phyloP scores from a whole-genome alignment of 2,329 filamentous ascomycete genomes.

The Fusarium heterosporum region DNA sequence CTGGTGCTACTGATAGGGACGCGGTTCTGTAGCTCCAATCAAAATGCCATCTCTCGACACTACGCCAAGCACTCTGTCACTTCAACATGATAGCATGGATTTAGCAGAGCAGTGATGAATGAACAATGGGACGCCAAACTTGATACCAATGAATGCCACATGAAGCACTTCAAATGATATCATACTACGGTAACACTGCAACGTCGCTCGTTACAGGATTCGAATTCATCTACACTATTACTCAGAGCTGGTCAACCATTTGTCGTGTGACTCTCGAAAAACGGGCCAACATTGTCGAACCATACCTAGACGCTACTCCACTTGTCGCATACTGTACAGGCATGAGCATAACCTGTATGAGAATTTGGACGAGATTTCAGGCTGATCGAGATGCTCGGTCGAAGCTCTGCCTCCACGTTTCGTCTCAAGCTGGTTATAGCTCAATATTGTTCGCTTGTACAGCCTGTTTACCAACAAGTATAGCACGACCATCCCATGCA shows the following conservation, averaged over 20 bases:
- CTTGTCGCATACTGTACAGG: conserved; percentile 26
- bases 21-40: conserved; percentile 11
- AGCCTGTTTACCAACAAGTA: conserved; percentile 25
- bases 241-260: conserved; percentile 32
- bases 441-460: conserved; percentile 24
- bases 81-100: background rate
- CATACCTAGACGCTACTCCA: conserved; percentile 40
- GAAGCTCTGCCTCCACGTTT: conserved; percentile 6
- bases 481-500: conserved; percentile 35
- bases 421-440: conserved; percentile 7
- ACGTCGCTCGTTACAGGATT: conserved; percentile 36
- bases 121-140: conserved; percentile 2
- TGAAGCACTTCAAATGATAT: conserved; percentile 48
- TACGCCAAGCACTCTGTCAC: background rate
- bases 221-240: conserved; percentile 16
- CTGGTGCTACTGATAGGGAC: conserved; percentile 11
- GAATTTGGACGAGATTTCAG: background rate
- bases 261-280: conserved; percentile 46
- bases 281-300: conserved; percentile 46
- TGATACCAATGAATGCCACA: conserved; percentile 11
- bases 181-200: conserved; percentile 46
- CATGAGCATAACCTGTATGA: conserved; percentile 9
- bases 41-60: background rate
- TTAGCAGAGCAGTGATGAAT: background rate
- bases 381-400: conserved; percentile 9